phyloP scores from a whole-genome alignment of 108 stramenopile genomes.

The Discostella stelligeroides region DNA sequence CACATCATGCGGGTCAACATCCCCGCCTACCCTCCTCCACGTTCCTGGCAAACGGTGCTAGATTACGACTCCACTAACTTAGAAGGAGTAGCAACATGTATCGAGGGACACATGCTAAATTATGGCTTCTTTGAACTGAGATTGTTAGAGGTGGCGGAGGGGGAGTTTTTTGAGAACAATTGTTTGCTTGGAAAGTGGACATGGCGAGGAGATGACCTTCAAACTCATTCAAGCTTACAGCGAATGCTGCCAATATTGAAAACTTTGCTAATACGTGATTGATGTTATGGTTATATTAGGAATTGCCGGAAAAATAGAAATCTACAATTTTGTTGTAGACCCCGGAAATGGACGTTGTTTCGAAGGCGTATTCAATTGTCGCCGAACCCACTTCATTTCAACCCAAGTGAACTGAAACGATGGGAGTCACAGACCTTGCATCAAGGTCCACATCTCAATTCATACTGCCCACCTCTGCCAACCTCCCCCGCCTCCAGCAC shows the following conservation, averaged over 20 bases:
- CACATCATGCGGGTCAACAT: constrained; percentile 13
- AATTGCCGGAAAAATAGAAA: too few species aligned
- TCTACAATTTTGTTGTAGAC: too few species aligned
- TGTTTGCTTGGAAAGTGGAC: constrained; percentile 24
- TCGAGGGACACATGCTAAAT: constrained; percentile 37
- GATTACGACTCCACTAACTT: constrained; percentile 5
- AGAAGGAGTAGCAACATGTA: constrained; percentile 29
- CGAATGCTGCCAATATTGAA: constrained; percentile 19
- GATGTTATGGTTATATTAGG: too few species aligned
- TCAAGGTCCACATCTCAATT: too few species aligned
- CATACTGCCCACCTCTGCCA: too few species aligned
- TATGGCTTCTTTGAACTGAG: constrained; percentile 20
- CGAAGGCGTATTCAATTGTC: too few species aligned
- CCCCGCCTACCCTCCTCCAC: constrained; percentile 1
- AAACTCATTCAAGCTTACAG: constrained; percentile 7
- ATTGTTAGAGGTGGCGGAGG: constrained; percentile 11
- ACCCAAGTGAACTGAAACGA: too few species aligned
- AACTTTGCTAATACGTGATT: constrained; percentile 5
- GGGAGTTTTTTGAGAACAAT: constrained; percentile 16
- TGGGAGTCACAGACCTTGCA: too few species aligned
- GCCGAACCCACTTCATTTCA: too few species aligned
- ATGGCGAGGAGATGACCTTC: constrained; percentile 2
- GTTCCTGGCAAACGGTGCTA: not conserved
- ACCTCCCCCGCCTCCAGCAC: too few species aligned
- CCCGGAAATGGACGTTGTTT: too few species aligned